Evolutionary conservation across 352 stramenopile species (phyloP), one percentile per base, ranked within the genome.

Genomic region (Globisporangium viniferum): DNA sequence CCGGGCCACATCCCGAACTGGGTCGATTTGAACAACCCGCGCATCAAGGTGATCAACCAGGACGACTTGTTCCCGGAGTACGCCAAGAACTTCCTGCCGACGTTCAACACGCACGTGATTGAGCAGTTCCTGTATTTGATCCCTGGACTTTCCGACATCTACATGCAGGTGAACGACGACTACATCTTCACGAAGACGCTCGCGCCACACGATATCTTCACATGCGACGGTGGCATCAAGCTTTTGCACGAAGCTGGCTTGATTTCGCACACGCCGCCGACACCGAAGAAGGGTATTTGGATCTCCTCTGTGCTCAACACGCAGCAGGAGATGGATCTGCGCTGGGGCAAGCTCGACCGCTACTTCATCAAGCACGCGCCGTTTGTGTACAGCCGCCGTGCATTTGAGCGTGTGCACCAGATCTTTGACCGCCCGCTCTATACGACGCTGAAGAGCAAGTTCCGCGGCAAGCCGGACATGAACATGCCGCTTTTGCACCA

Each of bases 141-240:
- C 62, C 89, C 89, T 0, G 89, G 89, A 0, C 78, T 96, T 15
- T 95, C 89, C 55, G 89, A 96, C 67, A 90, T 95, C 54, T 96
- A 85, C 76, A 96, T 96, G 83, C 87, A 96, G 64, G 74, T 96
- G 56, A 96, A 96, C 70, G 89, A 96, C 72, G 89, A 96, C 73
- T 96, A 95, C 73, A 76, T 96, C 56, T 96, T 96, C 68, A 92
- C 84, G 31, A 85, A 92, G 70, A 80, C 83, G 27, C 87, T 96
- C 51, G 76, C 76, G 2, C 89, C 89, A 5, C 86, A 96, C 59
- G 86, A 94, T 66, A 91, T 95, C 64, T 96, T 96, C 74, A 89
- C 89, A 27, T 96, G 89, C 68, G 86, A 94, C 67, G 89, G 89
- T 33, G 89, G 87, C 62, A 93, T 96, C 64, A 83, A 85, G 9